Evolutionary conservation across 1,284 basidiomycete genomes (phyloP), one percentile per base, ranked within the genome.

Genomic region (Stereum hirsutum): DNA sequence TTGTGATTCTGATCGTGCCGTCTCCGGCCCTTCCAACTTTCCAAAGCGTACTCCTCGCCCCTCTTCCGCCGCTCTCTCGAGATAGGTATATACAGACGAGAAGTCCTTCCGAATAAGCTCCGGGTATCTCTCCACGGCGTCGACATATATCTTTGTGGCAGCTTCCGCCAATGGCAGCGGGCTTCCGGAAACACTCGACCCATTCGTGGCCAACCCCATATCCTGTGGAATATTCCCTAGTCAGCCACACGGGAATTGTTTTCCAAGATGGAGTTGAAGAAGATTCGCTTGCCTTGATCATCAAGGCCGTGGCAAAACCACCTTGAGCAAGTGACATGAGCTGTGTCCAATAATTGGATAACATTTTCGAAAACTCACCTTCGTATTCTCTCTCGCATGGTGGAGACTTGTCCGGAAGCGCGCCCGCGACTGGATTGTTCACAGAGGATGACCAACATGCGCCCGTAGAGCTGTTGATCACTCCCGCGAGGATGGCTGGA

Each of bases 371-470:
- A 2, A 30, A 30, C 36, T 87, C 88, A 15, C 84, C 89, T 49
- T 89, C 81, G 51, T 87, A 95, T 39, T 81, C 76, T 19, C 84
- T 70, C 59, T 90, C 87, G 52, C 88, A 89, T 0, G 91, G 91
- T 6, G 89, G 83, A 5, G 76, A 74, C 57, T 81, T 78, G 42
- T 72, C 79, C 7, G 75, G 72, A 40, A 91, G 61, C 10, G 89
- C 81, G 12, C 70, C 72, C 7, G 82, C 86, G 25, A 89, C 89
- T 3, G 92, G 91, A 55, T 94, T 94, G 66, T 95, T 95, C 41
- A 85, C 76, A 15, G 84, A 81, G 36, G 78, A 80, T 6, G 89
- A 70, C 89, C 90, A 94, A 58, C 89, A 92, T 19, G 69, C 67
- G 11, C 89, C 86, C 0, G 89, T 91, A 42, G 85, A 88, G 56